phyloP scores from a whole-genome alignment of 805 yeast genomes.

The Blastobotrys muscicola region DNA sequence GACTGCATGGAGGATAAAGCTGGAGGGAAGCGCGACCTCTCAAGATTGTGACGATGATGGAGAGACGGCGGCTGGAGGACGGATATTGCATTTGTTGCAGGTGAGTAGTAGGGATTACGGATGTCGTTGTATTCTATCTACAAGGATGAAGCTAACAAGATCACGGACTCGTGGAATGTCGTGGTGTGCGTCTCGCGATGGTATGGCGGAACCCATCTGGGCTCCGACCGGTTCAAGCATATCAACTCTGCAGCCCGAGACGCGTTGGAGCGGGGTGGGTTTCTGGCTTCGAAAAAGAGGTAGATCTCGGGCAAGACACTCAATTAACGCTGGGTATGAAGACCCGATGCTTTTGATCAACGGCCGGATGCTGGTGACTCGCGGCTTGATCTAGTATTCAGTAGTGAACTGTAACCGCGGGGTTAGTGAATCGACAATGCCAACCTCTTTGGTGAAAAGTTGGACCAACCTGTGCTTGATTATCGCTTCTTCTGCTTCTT shows the following conservation, averaged over 20 bases:
- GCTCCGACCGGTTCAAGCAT: slow-evolving; percentile 87
- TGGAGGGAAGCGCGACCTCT: slow-evolving; percentile 42
- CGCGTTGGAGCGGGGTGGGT: slow-evolving; percentile 60
- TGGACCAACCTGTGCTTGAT: too few species aligned
- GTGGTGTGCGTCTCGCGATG: slow-evolving; percentile 83
- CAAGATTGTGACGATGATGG: slow-evolving; percentile 97
- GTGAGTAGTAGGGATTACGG: slow-evolving; percentile 27
- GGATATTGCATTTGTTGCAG: slow-evolving; percentile 69
- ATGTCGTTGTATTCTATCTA: neutral
- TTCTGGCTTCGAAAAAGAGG: slow-evolving; percentile 30
- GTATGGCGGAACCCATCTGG: slow-evolving; percentile 88
- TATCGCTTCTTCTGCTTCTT: slow-evolving; percentile 1
- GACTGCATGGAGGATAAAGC: slow-evolving; percentile 73
- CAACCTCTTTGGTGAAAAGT: neutral
- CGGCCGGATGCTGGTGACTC: too few species aligned
- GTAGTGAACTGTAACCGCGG: too few species aligned
- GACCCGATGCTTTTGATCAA: too few species aligned
- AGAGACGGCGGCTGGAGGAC: slow-evolving; percentile 90
- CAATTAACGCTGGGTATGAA: too few species aligned
- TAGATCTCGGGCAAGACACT: too few species aligned
- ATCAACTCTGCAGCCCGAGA: slow-evolving; percentile 84
- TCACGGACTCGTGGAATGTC: slow-evolving; percentile 66
- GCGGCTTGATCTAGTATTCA: too few species aligned
- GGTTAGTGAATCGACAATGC: too few species aligned
- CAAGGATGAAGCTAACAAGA: slow-evolving; percentile 2